phyloP scores from a whole-genome alignment of 2,329 filamentous ascomycete genomes.

The Fonsecaea erecta region DNA sequence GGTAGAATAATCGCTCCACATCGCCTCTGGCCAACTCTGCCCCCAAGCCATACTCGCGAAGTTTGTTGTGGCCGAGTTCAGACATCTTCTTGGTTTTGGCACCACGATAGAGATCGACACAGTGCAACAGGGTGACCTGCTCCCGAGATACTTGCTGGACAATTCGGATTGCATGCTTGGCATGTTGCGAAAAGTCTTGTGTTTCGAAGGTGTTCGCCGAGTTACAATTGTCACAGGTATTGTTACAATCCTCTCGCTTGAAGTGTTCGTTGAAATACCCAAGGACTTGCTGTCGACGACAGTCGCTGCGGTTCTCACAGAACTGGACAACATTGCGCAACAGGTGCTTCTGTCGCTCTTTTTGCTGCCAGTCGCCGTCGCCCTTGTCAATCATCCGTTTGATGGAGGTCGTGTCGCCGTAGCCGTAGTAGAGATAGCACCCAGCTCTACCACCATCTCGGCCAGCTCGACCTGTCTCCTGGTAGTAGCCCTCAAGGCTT shows the following conservation, averaged over 20 bases:
- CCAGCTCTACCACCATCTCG: slow-evolving; percentile 85
- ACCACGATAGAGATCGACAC: slow-evolving; percentile 82
- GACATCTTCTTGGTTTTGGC: slow-evolving; percentile 65
- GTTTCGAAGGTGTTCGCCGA: slow-evolving; percentile 72
- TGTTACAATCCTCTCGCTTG: slow-evolving; percentile 69
- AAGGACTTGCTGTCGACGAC: slow-evolving; percentile 83
- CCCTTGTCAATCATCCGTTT: slow-evolving; percentile 82
- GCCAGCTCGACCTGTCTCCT: slow-evolving; percentile 94
- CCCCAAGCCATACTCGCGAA: slow-evolving; percentile 70
- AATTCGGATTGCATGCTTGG: slow-evolving; percentile 70
- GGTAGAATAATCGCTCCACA: slow-evolving; percentile 81
- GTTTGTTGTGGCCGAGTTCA: slow-evolving; percentile 55
- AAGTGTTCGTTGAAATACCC: slow-evolving; percentile 95
- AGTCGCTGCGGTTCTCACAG: slow-evolving; percentile 87
- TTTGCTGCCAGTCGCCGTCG: slow-evolving; percentile 76
- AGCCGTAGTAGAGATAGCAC: slow-evolving; percentile 89
- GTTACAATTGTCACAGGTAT: slow-evolving; percentile 86
- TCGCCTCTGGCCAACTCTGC: slow-evolving; percentile 73
- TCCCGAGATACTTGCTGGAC: slow-evolving; percentile 62
- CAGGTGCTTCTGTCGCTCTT: slow-evolving; percentile 82
- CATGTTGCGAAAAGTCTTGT: slow-evolving; percentile 77
- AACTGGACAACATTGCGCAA: slow-evolving; percentile 81
- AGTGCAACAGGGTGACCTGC: slow-evolving; percentile 75
- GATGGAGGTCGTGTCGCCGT: slow-evolving; percentile 73
- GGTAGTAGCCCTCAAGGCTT: slow-evolving; percentile 96